phyloP scores from a whole-genome alignment of 2,329 filamentous ascomycete genomes.

The Aureobasidium sp. region DNA sequence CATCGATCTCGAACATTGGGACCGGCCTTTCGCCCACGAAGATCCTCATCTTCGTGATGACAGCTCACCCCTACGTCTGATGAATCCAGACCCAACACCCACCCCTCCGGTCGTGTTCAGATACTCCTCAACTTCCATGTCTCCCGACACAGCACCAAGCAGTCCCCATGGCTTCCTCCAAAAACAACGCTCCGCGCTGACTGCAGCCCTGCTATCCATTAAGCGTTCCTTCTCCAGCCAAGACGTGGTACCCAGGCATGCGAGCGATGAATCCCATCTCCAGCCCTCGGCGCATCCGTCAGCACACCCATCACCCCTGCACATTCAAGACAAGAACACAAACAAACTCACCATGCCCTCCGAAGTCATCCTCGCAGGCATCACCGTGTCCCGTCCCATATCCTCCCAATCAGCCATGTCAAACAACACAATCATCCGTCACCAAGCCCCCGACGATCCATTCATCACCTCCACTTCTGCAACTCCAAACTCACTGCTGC shows the following conservation, averaged over 20 bases:
- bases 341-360: conserved; percentile 7
- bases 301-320: neutral
- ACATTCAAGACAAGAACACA: neutral
- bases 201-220: neutral
- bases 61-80: conserved; percentile 20
- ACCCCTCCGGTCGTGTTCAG: neutral
- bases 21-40: conserved; percentile 23
- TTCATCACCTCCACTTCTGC: neutral
- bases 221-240: conserved; percentile 5
- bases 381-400: neutral
- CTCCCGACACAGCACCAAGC: conserved; percentile 9
- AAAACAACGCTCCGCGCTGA: neutral
- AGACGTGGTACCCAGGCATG: neutral
- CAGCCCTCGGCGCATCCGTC: neutral
- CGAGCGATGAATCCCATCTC: neutral
- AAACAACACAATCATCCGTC: neutral
- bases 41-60: conserved; percentile 23
- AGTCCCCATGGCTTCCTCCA: neutral
- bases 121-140: conserved; percentile 9
- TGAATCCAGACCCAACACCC: conserved; percentile 23
- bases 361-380: neutral
- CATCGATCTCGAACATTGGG: conserved; percentile 26
- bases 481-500: neutral
- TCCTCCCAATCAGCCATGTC: neutral
- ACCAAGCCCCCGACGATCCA: neutral